Evolutionary conservation across 768 basidiomycete species (phyloP).

Genomic region (Lepiota venenata): DNA sequence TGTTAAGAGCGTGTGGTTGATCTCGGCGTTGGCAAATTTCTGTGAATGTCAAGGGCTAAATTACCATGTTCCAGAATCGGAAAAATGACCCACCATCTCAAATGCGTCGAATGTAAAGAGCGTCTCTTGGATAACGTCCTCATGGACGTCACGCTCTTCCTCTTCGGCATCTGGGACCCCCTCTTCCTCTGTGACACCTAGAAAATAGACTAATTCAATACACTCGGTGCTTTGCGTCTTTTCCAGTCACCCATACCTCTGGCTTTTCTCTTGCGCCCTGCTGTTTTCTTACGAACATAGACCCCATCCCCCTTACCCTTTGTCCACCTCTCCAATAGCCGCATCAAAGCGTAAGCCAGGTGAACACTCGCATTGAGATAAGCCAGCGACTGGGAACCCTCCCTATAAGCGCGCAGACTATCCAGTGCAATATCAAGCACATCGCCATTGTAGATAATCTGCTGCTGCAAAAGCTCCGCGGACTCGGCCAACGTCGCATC

Average conservation of each 20-base stretch:
- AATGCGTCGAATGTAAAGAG: constrained; percentile 91
- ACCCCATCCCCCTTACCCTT: constrained; percentile 68
- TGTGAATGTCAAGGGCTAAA: constrained; percentile 26
- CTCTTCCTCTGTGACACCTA: constrained; percentile 51
- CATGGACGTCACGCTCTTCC: constrained; percentile 44
- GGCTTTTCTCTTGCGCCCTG: constrained; percentile 46
- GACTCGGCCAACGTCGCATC: constrained; percentile 61
- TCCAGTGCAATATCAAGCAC: constrained; percentile 86
- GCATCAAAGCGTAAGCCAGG: constrained; percentile 80
- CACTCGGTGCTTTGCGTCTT: neutral
- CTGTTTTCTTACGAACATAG: constrained; percentile 70
- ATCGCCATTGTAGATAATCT: constrained; percentile 94
- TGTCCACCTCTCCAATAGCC: constrained; percentile 87
- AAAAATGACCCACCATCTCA: constrained; percentile 62
- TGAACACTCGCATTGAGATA: constrained; percentile 88
- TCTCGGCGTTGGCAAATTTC: constrained; percentile 89
- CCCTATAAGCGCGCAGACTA: constrained; percentile 73
- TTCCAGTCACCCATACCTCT: constrained; percentile 31
- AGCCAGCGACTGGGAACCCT: constrained; percentile 71
- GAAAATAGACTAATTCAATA: constrained; percentile 10
- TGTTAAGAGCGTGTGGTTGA: constrained; percentile 77
- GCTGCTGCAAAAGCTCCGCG: constrained; percentile 79
- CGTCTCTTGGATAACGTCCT: constrained; percentile 74
- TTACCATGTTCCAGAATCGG: constrained; percentile 4
- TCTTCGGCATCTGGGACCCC: constrained; percentile 70